Evolutionary conservation across 257 asterid genomes (phyloP), one percentile per base, ranked within the genome.

Genomic region (Datura wrightii): DNA sequence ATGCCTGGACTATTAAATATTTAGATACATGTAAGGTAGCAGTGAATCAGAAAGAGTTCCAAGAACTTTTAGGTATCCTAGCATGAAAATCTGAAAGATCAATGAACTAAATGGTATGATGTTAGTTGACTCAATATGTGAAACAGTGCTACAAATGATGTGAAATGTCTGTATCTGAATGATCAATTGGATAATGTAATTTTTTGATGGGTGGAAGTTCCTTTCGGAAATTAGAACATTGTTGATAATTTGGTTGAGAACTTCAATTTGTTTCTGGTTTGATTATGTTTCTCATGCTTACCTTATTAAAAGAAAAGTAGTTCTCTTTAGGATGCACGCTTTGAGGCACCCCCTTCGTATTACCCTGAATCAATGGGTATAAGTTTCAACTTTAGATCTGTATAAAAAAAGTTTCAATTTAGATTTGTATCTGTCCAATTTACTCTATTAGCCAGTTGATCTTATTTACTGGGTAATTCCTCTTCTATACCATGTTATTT

Each of bases 301-400:
- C 81, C 44, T 48, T 74, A 74, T 58, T 24, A 13, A 48, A 5
- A 74, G 55, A 11, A 50, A 24, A 71, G 50, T 10, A 16, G 53
- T 69, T 18, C 53, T 69, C 13, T 67, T 44, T 4, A 72, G 55
- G 55, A 48, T 31, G 41, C 3, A 13, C 19, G 44, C 24, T 48
- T 50, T 48, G 9, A 67, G 36, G 36, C 46, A 19, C 52, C n/a
- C 14, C 52, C 66, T 67, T 44, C 82, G 48, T 79, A 82, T 85
- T 83, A 36, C 74, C 63, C 85, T 70, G 52, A 80, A 34, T 58
- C 62, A 52, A 58, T 52, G 53, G 79, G 56, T 53, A 70, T 72
- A 65, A 71, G 37, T 81, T 83, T 48, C 70, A 86, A 67, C 70
- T 82, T 2, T 88, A 72, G 63, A 18, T 65, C 84, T 50, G 79